A percentile compares a stretch with the other conserved stretches of the same genome.
These are phyloP conservation scores for Euphrasia confusa DNA, from an alignment of 257 asterid genomes.

Conservation along the genomic window DNA sequence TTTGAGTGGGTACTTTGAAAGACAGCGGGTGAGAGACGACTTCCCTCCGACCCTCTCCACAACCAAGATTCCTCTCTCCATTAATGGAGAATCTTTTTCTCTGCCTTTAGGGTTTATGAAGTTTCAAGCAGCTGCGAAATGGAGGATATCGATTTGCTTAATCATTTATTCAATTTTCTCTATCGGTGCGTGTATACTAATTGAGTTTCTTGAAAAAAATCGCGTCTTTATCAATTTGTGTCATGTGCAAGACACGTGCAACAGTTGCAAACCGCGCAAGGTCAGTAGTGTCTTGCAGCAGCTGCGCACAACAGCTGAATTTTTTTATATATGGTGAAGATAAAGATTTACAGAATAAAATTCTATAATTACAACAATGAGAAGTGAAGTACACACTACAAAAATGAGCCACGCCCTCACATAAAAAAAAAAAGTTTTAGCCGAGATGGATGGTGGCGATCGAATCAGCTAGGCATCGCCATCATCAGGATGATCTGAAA, in stretches of 20 bases:
- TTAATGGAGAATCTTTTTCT: constrained; percentile 5
- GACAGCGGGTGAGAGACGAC: constrained; percentile 64
- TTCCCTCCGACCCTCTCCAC: constrained; percentile 70
- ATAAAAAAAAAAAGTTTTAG: neutral
- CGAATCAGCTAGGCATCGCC: constrained; percentile 27
- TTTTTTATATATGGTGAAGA: neutral
- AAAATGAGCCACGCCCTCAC: constrained; percentile 26
- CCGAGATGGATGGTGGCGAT: neutral
- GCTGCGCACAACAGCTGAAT: neutral
- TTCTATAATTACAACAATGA: constrained; percentile 27
- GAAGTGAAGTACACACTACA: constrained; percentile 35
- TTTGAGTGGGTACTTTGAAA: constrained; percentile 81
- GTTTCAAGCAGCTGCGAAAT: too few species aligned
- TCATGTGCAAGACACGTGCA: constrained; percentile 4
- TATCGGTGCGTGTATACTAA: too few species aligned
- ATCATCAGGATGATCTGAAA: constrained; percentile 45
- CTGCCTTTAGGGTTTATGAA: too few species aligned
- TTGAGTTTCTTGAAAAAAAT: too few species aligned
- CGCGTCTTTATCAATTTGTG: neutral
- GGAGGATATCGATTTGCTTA: too few species aligned
- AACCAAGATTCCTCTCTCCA: constrained; percentile 72
- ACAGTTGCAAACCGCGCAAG: neutral
- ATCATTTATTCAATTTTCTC: too few species aligned
- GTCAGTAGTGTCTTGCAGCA: constrained; percentile 1
- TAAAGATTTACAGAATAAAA: neutral